These are phyloP conservation scores for Aspergillus aculeatinus DNA, from an alignment of 2,329 filamentous ascomycete species.

Conservation along the genomic window DNA sequence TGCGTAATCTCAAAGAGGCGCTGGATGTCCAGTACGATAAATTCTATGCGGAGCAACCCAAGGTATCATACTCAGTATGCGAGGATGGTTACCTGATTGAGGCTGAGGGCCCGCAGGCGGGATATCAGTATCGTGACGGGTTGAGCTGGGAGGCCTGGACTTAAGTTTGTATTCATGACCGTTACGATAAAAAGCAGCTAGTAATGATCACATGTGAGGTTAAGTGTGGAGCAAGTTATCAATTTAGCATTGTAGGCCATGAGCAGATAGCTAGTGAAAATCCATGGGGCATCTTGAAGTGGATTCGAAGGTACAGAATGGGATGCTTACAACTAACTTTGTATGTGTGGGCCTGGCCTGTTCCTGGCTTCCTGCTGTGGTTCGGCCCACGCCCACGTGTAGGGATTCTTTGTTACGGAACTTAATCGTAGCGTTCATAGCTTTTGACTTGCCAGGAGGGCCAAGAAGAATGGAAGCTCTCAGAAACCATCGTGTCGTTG, in stretches of 20 bases:
- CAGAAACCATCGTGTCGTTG: not conserved
- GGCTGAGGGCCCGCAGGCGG: conserved; percentile 3
- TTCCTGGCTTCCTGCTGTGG: no score
- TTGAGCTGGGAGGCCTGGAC: conserved; percentile 20
- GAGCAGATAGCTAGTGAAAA: no score
- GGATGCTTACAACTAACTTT: no score
- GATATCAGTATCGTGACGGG: conserved; percentile 18
- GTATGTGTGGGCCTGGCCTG: no score
- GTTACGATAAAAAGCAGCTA: not conserved
- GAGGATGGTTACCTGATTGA: not conserved
- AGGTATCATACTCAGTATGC: not conserved
- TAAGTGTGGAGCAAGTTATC: not conserved
- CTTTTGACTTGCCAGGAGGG: no score
- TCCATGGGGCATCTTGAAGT: no score
- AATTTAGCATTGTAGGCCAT: no score
- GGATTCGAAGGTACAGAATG: no score
- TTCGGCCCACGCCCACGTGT: no score
- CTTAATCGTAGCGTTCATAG: no score
- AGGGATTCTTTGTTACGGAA: no score
- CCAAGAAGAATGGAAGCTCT: no score
- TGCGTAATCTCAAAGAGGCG: conserved; percentile 4
- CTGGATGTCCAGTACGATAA: not conserved
- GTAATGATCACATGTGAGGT: not conserved
- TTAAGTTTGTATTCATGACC: not conserved
- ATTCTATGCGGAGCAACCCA: conserved; percentile 1